Conservation (phyloP, 768 basidiomycete species). For the Agrocybe pediades region DNA sequence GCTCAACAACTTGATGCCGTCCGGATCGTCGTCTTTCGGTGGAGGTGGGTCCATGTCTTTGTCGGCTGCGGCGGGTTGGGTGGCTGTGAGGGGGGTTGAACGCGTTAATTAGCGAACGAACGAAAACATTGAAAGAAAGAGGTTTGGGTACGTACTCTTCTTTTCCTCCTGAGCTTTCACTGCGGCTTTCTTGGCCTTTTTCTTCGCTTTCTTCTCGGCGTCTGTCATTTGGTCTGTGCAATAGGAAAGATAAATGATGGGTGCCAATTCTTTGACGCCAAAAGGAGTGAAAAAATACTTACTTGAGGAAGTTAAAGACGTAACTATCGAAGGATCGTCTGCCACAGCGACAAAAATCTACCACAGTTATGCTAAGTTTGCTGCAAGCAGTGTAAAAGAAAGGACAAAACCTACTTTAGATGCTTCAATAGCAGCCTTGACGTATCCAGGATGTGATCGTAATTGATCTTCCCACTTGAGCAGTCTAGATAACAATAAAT, state of each 20-base stretch:
- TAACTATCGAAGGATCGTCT: conserved; percentile 69
- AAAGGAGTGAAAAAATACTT: conserved; percentile 9
- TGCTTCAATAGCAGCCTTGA: conserved; percentile 71
- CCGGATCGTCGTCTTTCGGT: conserved; percentile 80
- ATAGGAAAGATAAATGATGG: not conserved
- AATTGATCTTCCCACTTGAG: conserved; percentile 82
- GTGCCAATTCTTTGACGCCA: not conserved
- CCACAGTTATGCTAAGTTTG: conserved; percentile 3
- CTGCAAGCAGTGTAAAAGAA: no score
- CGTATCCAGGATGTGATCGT: conserved; percentile 75
- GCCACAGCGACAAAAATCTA: conserved; percentile 76
- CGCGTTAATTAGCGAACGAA: no score
- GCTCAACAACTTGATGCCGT: conserved; percentile 70
- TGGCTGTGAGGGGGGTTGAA: conserved; percentile 13
- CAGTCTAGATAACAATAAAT: conserved; percentile 46
- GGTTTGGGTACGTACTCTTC: conserved; percentile 52
- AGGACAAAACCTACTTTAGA: conserved; percentile 49
- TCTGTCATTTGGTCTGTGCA: conserved; percentile 47
- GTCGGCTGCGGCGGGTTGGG: conserved; percentile 55
- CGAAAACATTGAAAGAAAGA: conserved; percentile 2
- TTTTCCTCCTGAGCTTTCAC: conserved; percentile 72
- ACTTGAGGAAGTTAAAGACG: conserved; percentile 41
- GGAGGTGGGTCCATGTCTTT: conserved; percentile 63
- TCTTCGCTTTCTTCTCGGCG: conserved; percentile 79
- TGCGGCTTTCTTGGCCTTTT: conserved; percentile 80